phyloP scores from a whole-genome alignment of 2,329 filamentous ascomycete species.

The Lachnellula suecica region DNA sequence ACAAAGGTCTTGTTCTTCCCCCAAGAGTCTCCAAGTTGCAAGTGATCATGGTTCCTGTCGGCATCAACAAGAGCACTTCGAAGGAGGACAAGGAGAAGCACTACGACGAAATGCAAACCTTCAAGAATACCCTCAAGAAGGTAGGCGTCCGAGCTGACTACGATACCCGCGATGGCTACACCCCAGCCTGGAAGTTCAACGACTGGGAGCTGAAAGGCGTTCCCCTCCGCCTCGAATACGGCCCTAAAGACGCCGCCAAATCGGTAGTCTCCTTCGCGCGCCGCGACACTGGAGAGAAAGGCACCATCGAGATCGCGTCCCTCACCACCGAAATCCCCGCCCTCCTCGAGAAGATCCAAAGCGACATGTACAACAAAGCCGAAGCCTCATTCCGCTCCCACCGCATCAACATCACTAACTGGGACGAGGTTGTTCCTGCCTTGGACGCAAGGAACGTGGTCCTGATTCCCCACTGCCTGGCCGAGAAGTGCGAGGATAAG shows the following conservation, averaged over 20 bases:
- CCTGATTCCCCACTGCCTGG: slow-evolving; percentile 86
- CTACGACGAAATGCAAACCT: slow-evolving; percentile 70
- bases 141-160: slow-evolving; percentile 76
- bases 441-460: slow-evolving; percentile 92
- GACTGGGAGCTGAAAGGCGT: slow-evolving; percentile 98
- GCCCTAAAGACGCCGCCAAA: slow-evolving; percentile 88
- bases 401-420: slow-evolving; percentile 77
- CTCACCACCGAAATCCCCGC: slow-evolving; percentile 72
- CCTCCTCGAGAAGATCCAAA: slow-evolving; percentile 87
- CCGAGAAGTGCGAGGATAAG: slow-evolving; percentile 80
- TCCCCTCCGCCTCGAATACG: slow-evolving; percentile 90
- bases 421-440: slow-evolving; percentile 87
- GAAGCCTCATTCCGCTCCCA: slow-evolving; percentile 77
- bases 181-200: slow-evolving; percentile 97
- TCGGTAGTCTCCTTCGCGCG: slow-evolving; percentile 82
- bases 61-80: slow-evolving; percentile 83
- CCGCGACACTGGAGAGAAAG: slow-evolving; percentile 84
- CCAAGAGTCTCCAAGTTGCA: slow-evolving; percentile 87
- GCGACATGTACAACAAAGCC: slow-evolving; percentile 73
- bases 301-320: slow-evolving; percentile 72
- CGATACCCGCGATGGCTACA: slow-evolving; percentile 86
- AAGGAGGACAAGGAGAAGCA: slow-evolving; percentile 77
- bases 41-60: slow-evolving; percentile 85
- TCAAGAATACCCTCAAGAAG: slow-evolving; percentile 68
- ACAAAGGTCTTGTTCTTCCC: slow-evolving; percentile 91